Conservation (phyloP, 208 protist genomes). For the Dictyostelium gargantuum region DNA sequence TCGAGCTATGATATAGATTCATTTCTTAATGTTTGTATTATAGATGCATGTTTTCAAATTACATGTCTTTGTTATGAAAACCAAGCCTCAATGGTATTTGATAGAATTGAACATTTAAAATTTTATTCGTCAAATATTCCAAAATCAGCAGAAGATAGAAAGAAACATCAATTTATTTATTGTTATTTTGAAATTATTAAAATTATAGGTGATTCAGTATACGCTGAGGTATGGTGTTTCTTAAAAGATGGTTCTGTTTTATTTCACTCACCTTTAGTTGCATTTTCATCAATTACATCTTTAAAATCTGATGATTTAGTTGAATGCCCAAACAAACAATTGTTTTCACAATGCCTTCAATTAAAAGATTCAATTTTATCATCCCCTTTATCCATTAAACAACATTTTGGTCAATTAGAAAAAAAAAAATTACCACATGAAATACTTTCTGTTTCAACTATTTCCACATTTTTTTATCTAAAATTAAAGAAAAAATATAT, state of each 20-base stretch:
- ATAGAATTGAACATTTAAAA: neutral
- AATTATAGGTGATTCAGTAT: no score
- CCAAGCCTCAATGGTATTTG: neutral
- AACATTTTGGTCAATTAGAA: neutral
- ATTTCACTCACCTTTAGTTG: neutral
- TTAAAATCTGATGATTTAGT: neutral
- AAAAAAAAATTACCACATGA: no score
- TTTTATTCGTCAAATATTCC: neutral
- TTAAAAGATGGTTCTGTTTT: neutral
- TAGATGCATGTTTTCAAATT: neutral
- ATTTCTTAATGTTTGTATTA: conserved; percentile 3
- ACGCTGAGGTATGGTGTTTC: neutral
- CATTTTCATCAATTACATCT: neutral
- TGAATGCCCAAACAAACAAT: neutral
- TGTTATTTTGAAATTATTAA: neutral
- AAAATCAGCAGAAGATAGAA: neutral
- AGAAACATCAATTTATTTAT: neutral
- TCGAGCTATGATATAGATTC: neutral
- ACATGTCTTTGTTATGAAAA: neutral
- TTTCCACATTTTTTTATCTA: neutral
- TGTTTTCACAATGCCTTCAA: neutral
- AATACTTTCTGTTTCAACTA: neutral
- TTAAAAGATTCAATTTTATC: neutral
- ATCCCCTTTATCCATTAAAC: neutral
- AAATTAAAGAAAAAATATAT: neutral